Conservation (phyloP, 371 early-diverging fungal genomes). For the Basidiobolus heterosporus region DNA sequence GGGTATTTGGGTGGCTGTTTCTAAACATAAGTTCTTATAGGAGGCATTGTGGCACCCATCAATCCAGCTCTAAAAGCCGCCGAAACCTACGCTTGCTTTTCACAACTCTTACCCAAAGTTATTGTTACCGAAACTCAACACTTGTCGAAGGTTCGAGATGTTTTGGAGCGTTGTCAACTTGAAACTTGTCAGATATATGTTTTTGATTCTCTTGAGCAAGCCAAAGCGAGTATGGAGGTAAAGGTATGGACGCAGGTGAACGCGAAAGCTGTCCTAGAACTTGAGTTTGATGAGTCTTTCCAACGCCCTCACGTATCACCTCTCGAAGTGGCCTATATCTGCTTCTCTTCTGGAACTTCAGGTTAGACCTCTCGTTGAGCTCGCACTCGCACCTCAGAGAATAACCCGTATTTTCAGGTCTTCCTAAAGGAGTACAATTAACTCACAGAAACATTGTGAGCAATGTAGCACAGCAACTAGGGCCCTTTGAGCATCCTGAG, state of each 20-base stretch:
- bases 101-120: slow-evolving; percentile 5
- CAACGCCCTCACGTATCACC: slow-evolving; percentile 5
- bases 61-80: too few species aligned
- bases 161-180: slow-evolving; percentile 2
- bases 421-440: slow-evolving; percentile 42
- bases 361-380: slow-evolving; percentile 20
- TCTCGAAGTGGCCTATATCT: slow-evolving; percentile 43
- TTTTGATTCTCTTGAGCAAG: slow-evolving; percentile 8
- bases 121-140: slow-evolving; percentile 27
- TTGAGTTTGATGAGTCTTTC: slow-evolving; percentile 7
- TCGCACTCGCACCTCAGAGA: not conserved
- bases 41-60: too few species aligned
- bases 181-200: not conserved
- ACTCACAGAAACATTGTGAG: slow-evolving; percentile 53
- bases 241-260: slow-evolving; percentile 3
- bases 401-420: too few species aligned
- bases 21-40: too few species aligned
- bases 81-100: too few species aligned
- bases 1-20: too few species aligned
- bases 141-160: slow-evolving; percentile 25
- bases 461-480: slow-evolving; percentile 31
- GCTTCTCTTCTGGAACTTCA: slow-evolving; percentile 82
- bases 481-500: slow-evolving; percentile 12
- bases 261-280: not conserved
- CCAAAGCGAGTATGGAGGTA: slow-evolving; percentile 5